Evolutionary conservation across 805 yeast species (phyloP).

Genomic region (Candida jianshihensis): DNA sequence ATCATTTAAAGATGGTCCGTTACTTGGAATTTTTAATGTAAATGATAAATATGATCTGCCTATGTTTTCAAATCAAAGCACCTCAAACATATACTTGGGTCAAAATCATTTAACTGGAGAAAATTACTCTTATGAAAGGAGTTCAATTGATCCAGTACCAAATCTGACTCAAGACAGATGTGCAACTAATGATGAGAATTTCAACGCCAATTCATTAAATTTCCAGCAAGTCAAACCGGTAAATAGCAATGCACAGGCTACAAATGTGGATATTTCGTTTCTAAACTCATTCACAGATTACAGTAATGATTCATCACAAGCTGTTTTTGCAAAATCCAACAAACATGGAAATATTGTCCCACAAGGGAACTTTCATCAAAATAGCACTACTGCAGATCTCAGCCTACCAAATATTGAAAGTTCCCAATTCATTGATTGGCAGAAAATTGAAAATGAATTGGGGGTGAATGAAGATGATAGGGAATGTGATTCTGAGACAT

Average conservation of each 20-base stretch:
- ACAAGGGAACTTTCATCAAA: too few relatives aligned
- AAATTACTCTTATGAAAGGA: too few relatives aligned
- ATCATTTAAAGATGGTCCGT: too few relatives aligned
- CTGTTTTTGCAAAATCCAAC: too few relatives aligned
- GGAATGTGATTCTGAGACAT: too few relatives aligned
- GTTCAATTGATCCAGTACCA: not conserved
- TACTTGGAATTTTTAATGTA: too few relatives aligned
- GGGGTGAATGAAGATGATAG: not conserved
- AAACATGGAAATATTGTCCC: too few relatives aligned
- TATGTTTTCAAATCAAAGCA: too few relatives aligned
- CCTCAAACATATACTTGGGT: too few relatives aligned
- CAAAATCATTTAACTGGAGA: too few relatives aligned
- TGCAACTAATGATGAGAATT: not conserved
- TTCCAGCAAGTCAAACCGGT: not conserved
- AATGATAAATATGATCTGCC: too few relatives aligned
- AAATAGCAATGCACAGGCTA: not conserved
- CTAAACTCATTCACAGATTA: not conserved
- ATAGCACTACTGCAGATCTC: not conserved
- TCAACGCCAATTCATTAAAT: not conserved
- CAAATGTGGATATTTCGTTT: not conserved
- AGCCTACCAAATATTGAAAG: not conserved
- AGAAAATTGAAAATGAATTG: not conserved
- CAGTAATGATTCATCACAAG: not conserved
- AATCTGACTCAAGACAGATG: not conserved
- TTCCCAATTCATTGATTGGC: not conserved